phyloP scores from a whole-genome alignment of 139 green algal species.

The Nannochloris sp. region DNA sequence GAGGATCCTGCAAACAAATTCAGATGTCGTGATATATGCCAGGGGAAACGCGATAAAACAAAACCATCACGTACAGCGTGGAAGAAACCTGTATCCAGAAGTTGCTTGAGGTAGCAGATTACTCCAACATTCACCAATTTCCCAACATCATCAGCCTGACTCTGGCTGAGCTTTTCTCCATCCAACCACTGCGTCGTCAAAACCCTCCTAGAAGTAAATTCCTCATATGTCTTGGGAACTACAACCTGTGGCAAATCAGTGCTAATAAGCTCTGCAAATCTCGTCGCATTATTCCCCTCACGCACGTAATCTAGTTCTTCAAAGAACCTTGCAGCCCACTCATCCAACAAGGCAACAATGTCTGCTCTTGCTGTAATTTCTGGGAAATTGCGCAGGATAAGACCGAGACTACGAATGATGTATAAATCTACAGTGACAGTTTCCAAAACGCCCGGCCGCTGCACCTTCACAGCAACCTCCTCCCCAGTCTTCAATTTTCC shows the following conservation, averaged over 20 bases:
- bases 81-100: conserved; percentile 78
- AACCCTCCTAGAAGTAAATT: conserved; percentile 77
- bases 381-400: conserved; percentile 52
- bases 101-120: conserved; percentile 97
- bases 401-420: conserved; percentile 66
- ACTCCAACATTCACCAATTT: conserved; percentile 93
- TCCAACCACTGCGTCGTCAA: conserved; percentile 81
- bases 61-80: conserved; percentile 20
- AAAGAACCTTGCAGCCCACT: conserved; percentile 95
- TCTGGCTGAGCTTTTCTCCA: conserved; percentile 74
- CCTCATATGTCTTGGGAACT: conserved; percentile 74
- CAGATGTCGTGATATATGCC: not conserved
- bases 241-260: conserved; percentile 94
- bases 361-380: conserved; percentile 53
- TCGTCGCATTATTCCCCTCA: conserved; percentile 76
- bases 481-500: conserved; percentile 64
- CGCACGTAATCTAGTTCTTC: conserved; percentile 96
- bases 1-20: conserved; percentile 39
- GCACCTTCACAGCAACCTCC: conserved; percentile 93
- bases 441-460: conserved; percentile 81
- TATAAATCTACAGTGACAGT: conserved; percentile 83
- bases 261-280: conserved; percentile 79
- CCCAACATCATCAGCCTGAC: conserved; percentile 77
- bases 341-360: conserved; percentile 91
- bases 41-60: not conserved